phyloP scores from a whole-genome alignment of 2,329 filamentous ascomycete species.

The Talaromyces pinophilus region DNA sequence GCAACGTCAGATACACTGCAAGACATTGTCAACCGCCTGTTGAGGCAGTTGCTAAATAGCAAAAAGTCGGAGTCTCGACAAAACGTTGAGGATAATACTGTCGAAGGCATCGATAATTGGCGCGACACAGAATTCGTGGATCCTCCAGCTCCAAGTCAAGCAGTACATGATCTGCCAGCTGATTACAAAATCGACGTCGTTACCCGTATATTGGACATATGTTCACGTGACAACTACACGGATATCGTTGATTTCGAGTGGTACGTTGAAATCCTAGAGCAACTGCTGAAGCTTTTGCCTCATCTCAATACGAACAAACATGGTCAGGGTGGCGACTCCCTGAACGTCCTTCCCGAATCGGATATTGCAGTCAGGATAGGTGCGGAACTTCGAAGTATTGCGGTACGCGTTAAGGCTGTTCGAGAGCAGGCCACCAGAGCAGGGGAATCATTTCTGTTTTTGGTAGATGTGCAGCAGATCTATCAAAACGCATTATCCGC shows the following conservation, averaged over 20 bases:
- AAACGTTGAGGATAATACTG: constrained; percentile 47
- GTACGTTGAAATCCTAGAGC: constrained; percentile 89
- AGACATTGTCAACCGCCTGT: constrained; percentile 79
- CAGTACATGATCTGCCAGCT: constrained; percentile 67
- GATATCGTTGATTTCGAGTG: constrained; percentile 92
- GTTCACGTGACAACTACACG: constrained; percentile 81
- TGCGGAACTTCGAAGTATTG: constrained; percentile 81
- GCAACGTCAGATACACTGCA: constrained; percentile 84
- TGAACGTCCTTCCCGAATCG: constrained; percentile 22
- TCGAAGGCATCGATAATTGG: constrained; percentile 27
- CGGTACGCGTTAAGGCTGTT: constrained; percentile 85
- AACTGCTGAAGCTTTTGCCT: constrained; percentile 69
- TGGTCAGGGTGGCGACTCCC: constrained; percentile 26
- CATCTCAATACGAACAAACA: constrained; percentile 26
- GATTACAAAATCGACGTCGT: constrained; percentile 87
- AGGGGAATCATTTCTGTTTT: constrained; percentile 71
- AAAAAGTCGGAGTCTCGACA: constrained; percentile 31
- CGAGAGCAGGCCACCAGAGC: constrained; percentile 77
- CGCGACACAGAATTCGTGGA: constrained; percentile 56
- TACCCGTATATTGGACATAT: constrained; percentile 80
- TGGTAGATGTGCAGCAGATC: constrained; percentile 50
- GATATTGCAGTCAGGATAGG: constrained; percentile 61
- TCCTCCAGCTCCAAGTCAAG: constrained; percentile 48
- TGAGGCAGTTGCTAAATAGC: constrained; percentile 73
- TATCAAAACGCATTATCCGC: constrained; percentile 60